Evolutionary conservation across 192 early-diverging fungal genomes (phyloP).

Genomic region (Umbelopsis sp.): DNA sequence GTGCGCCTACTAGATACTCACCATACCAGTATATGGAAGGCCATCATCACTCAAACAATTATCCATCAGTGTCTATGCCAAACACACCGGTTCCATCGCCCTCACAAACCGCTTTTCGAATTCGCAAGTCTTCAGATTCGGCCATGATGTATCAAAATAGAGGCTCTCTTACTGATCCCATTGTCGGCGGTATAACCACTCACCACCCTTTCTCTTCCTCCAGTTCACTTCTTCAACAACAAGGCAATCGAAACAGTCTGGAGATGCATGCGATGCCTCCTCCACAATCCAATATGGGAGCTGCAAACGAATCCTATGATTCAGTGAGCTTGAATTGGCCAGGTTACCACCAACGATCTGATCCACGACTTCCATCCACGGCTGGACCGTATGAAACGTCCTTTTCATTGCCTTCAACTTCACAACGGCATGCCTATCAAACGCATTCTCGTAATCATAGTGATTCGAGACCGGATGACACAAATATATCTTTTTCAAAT

Average conservation of each 20-base stretch:
- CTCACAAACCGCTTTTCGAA: background rate
- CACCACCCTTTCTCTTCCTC: background rate
- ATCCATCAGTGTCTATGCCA: constrained; percentile 10
- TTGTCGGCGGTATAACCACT: background rate
- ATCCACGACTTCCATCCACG: background rate
- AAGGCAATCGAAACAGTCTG: background rate
- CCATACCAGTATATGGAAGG: background rate
- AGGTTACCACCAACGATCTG: background rate
- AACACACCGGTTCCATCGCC: constrained; percentile 11
- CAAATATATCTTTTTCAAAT: background rate
- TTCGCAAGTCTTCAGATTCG: constrained; percentile 1
- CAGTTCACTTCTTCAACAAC: background rate
- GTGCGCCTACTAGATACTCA: background rate
- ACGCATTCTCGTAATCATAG: constrained; percentile 6
- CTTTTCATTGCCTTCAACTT: constrained; percentile 1
- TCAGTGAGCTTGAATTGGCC: constrained; percentile 5
- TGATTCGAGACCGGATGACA: background rate
- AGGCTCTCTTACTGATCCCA: background rate
- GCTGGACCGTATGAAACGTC: constrained; percentile 4
- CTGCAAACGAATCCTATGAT: background rate
- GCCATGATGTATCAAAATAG: constrained; percentile 15
- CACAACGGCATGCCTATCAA: background rate
- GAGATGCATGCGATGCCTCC: constrained; percentile 7
- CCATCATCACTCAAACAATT: background rate
- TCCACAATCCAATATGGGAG: background rate